Percentiles rank a stretch among this genome's conserved stretches.
Conservation (phyloP, 768 basidiomycete genomes). For the Trametes meyenii region DNA sequence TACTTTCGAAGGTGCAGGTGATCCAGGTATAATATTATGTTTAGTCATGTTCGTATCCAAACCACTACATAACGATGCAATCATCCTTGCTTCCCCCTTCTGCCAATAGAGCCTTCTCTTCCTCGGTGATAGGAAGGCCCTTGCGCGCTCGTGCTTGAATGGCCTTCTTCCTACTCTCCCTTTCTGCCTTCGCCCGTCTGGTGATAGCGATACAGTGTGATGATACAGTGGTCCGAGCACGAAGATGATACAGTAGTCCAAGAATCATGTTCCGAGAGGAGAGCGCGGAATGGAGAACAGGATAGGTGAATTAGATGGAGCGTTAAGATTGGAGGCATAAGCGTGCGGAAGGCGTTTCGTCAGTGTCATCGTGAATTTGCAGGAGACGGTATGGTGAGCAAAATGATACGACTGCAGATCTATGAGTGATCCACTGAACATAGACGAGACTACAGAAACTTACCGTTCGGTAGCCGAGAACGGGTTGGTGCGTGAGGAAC, state of each 20-base stretch:
- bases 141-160: conserved; percentile 76
- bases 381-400: conserved; percentile 29
- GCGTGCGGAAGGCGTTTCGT: conserved; percentile 28
- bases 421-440: conserved; percentile 53
- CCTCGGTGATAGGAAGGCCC: conserved; percentile 69
- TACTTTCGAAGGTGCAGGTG: not conserved
- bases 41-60: not conserved
- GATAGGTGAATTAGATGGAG: conserved; percentile 32
- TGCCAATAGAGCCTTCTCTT: conserved; percentile 63
- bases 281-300: conserved; percentile 64
- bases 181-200: conserved; percentile 77
- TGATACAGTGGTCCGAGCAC: not conserved
- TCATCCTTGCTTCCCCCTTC: conserved; percentile 49
- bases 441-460: conserved; percentile 36
- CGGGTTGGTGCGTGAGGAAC: conserved; percentile 35
- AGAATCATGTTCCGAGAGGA: conserved; percentile 65
- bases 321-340: conserved; percentile 37
- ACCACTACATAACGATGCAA: conserved; percentile 46
- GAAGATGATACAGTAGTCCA: conserved; percentile 2
- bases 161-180: conserved; percentile 67
- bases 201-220: conserved; percentile 22
- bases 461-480: conserved; percentile 66
- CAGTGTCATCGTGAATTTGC: conserved; percentile 19
- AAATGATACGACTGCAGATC: conserved; percentile 53
- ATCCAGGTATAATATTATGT: not conserved